Conservation (phyloP, 371 early-diverging fungal species). For the Mucor plumbeus region DNA sequence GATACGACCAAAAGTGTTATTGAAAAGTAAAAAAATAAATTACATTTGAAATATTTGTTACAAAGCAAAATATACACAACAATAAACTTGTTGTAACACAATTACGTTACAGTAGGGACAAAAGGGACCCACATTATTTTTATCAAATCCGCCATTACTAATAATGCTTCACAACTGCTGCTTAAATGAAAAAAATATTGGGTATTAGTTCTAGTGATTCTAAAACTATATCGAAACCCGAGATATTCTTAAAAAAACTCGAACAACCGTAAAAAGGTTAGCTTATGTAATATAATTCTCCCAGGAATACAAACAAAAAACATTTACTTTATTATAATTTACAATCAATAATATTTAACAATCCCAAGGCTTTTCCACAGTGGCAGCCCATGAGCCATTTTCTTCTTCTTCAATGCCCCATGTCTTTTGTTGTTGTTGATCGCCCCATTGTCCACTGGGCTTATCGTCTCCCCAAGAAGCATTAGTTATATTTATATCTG, state of each 20-base stretch:
- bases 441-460: slow-evolving; percentile 12
- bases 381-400: slow-evolving; percentile 28
- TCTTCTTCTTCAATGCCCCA: slow-evolving; percentile 18
- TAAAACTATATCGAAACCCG: too few species aligned
- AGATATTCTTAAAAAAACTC: neutral
- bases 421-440: neutral
- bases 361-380: slow-evolving; percentile 30
- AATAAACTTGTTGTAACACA: neutral
- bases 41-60: too few species aligned
- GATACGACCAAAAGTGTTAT: neutral
- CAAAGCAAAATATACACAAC: neutral
- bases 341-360: neutral
- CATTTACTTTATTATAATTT: neutral
- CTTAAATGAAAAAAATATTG: too few species aligned
- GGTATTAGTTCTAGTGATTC: too few species aligned
- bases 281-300: slow-evolving; percentile 1
- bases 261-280: neutral
- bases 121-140: slow-evolving; percentile 3
- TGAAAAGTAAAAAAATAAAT: neutral
- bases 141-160: neutral
- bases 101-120: neutral
- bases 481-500: neutral
- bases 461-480: slow-evolving; percentile 27
- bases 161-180: neutral
- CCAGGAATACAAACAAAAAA: slow-evolving; percentile 1